phyloP scores from a whole-genome alignment of 306 rosid genomes.

The Quercus wislizeni region DNA sequence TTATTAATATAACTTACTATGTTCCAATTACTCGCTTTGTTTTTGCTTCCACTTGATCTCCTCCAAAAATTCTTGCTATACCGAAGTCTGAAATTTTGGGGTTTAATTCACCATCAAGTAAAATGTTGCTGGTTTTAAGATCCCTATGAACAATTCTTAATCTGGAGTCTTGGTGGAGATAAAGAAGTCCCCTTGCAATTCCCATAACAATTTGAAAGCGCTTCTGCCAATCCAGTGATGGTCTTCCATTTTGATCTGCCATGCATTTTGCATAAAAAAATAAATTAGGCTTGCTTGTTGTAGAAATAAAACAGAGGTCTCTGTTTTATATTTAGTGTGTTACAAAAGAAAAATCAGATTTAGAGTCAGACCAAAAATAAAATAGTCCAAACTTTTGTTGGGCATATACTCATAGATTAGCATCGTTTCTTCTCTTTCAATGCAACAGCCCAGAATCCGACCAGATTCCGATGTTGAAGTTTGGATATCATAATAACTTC shows the following conservation, averaged over 20 bases:
- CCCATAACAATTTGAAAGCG: conserved; percentile 41
- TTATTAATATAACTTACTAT: conserved; percentile 27
- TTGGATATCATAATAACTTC: conserved; percentile 38
- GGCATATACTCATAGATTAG: conserved; percentile 59
- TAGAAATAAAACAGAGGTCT: too few relatives aligned
- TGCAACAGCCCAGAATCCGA: conserved; percentile 55
- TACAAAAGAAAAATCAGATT: too few relatives aligned
- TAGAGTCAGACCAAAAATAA: conserved; percentile 28
- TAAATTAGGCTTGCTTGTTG: not conserved
- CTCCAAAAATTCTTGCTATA: conserved; percentile 38
- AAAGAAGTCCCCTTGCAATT: conserved; percentile 44
- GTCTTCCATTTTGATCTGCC: conserved; percentile 31
- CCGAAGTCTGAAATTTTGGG: conserved; percentile 59
- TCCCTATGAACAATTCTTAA: conserved; percentile 52
- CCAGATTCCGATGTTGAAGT: conserved; percentile 60
- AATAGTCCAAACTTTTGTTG: conserved; percentile 34
- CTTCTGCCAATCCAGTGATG: conserved; percentile 33
- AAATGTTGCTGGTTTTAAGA: conserved; percentile 46
- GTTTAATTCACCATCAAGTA: conserved; percentile 40
- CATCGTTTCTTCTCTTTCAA: conserved; percentile 38
- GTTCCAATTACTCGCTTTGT: conserved; percentile 52
- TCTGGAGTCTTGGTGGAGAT: conserved; percentile 57
- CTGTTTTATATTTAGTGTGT: too few relatives aligned
- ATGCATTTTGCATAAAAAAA: not conserved
- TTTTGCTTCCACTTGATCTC: conserved; percentile 43